Base-by-base conservation (phyloP, 2,329 filamentous ascomycete genomes). In the Immersiporthe knoxdaviesiana region DNA sequence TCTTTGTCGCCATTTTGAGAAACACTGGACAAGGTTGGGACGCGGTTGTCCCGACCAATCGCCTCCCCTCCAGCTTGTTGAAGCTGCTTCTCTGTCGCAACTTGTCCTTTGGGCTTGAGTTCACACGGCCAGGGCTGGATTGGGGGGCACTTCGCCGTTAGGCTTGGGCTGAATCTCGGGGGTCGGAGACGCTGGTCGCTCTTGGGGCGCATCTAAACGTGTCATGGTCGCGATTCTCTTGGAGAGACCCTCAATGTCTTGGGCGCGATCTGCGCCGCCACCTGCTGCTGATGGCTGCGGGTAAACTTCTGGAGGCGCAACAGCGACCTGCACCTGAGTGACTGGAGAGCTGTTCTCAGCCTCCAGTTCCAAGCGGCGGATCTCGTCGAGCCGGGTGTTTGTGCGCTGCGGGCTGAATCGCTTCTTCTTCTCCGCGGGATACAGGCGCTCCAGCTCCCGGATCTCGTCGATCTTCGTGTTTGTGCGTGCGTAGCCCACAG, bases 161-260 rank as follows among this genome's bases (percentile, higher is more conserved):
- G 76, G 73, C 54, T 72, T 77, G 11, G 77, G 79, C 60, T 74
- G 75, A 16, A 74, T 68, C 62, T 83, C 82, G 39, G 59, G n/a
- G 18, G 30, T 61, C 35, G 84, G 82, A 0, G 82, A 84, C 8
- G 80, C 75, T 12, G 82, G 82, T 68, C 77, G 79, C 66, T 85
- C 83, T 52, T 82, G 80, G 67, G 87, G 87, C 75, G 87, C 85
- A 44, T 84, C 85, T 2, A 88, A 76, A 41, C 81, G 80, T 66
- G 83, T 82, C 8, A 81, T 80, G n/a, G 85, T 82, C 21, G 85
- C 75, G 1, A 82, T 81, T 65, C 82, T 80, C 67, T 77, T 83
- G 6, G 86, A 84, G 35, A 84, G 73, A 2, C 79, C 74, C 71
- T 80, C 79, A 11, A 80, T 77, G 71, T 85, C 84, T 6, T 79